Evolutionary conservation across 1,284 basidiomycete genomes (phyloP), one percentile per base, ranked within the genome.

Genomic region (Malassezia vespertilionis): DNA sequence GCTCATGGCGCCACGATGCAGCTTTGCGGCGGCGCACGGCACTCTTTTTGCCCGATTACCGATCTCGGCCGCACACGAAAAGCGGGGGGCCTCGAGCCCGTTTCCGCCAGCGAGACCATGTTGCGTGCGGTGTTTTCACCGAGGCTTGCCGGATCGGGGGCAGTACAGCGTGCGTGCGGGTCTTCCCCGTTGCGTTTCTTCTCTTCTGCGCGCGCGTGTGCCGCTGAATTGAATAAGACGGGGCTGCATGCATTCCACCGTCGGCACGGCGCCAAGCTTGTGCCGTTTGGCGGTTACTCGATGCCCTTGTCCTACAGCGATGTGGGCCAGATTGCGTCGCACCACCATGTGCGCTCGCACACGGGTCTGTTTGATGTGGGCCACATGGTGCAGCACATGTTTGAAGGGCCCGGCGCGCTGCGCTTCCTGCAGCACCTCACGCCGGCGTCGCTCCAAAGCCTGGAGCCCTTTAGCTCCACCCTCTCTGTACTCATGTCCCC

Each of bases 321-420:
- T 14, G 77, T 65, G n/a, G 63, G 51, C 17, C 63, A 53, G 53
- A 88, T 88, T 41, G 81, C 83, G 2, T 90, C 87, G 56, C 91
- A 99, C 72, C 80, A 84, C 44, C 85, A 96, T 69, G 86, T 93
- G 44, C 81, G 93, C 27, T 79, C 75, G 5, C 79, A 78, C 27
- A 86, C 80, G 1, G 90, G 90, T 1, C 76, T 97, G 22, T 99
- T 99, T 71, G 91, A 99, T 69, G 93, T 99, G 27, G 86, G 87
- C 24, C 91, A 99, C 74, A 97, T 99, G 91, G 84, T 74, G 17
- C 74, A 75, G 60, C 65, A 69, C 59, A 53, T 58, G 32, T 72
- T 71, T 56, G 47, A 59, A 20, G 73, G 73, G 1, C 55, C 71
- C 2, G 69, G 71, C 15, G 67, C 73, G 4, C 58, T 60, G 5